Evolutionary conservation across 176 grass and related monocot species (phyloP).

Genomic region (Aegilops longissima): DNA sequence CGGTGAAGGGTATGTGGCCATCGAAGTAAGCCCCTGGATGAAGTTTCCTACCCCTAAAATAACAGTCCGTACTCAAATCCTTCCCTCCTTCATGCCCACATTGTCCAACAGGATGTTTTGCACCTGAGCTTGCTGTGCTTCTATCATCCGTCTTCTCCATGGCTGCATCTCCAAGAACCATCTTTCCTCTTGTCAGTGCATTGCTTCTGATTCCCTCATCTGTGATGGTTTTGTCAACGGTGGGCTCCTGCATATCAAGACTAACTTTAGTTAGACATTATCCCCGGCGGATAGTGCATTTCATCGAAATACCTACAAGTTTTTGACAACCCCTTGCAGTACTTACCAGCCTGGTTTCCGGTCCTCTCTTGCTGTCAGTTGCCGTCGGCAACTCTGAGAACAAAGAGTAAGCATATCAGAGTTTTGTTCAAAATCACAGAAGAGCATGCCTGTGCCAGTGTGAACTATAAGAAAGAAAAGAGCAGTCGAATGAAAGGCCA

Average conservation of each 20-base stretch:
- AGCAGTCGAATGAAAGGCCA: background rate
- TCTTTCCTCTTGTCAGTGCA: constrained; percentile 21
- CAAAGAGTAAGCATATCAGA: background rate
- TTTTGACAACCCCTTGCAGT: background rate
- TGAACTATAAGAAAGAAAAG: background rate
- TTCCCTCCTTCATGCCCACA: constrained; percentile 44
- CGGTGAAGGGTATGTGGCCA: constrained; percentile 58
- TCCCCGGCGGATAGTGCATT: background rate
- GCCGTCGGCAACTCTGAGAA: constrained; percentile 34
- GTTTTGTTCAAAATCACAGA: background rate
- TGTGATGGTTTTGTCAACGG: constrained; percentile 21
- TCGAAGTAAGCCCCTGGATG: constrained; percentile 42
- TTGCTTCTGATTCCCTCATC: constrained; percentile 20
- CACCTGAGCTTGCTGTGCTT: constrained; percentile 49
- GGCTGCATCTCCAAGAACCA: constrained; percentile 26
- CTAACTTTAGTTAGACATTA: background rate
- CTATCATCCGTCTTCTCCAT: constrained; percentile 16
- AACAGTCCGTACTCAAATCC: constrained; percentile 44
- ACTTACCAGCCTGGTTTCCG: constrained; percentile 33
- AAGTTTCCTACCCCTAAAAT: constrained; percentile 48
- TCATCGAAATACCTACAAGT: background rate
- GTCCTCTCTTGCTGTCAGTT: background rate
- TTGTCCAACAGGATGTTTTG: constrained; percentile 64
- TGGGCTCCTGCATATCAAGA: constrained; percentile 35
- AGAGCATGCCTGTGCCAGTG: background rate